Conservation (phyloP, 352 stramenopile genomes). For the Thalassiosira exigua region DNA sequence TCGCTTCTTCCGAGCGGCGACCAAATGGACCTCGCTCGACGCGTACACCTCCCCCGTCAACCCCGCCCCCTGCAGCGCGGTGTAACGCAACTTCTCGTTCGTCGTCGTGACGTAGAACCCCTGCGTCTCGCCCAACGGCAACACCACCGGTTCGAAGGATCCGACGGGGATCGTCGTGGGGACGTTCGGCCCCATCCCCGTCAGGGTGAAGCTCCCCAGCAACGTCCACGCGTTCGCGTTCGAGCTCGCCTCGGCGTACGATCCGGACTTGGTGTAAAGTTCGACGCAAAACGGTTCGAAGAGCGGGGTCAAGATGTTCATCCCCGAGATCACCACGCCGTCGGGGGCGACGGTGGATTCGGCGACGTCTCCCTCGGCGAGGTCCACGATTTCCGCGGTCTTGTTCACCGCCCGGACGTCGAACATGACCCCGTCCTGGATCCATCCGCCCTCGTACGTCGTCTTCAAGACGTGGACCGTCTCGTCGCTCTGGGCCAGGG, state of each 20-base stretch:
- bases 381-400: neutral
- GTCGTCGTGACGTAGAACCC: slow-evolving; percentile 47
- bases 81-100: slow-evolving; percentile 47
- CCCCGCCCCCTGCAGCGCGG: slow-evolving; percentile 13
- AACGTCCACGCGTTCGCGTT: slow-evolving; percentile 26
- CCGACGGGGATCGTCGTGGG: slow-evolving; percentile 39
- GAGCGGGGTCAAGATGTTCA: slow-evolving; percentile 35
- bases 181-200: slow-evolving; percentile 30
- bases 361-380: too few species aligned
- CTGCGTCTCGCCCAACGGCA: slow-evolving; percentile 6
- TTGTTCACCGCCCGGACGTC: slow-evolving; percentile 18
- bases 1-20: too few species aligned
- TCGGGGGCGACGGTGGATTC: too few species aligned
- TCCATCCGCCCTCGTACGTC: slow-evolving; percentile 44
- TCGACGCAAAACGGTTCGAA: slow-evolving; percentile 38
- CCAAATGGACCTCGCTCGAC: neutral
- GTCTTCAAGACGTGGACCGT: slow-evolving; percentile 18
- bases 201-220: slow-evolving; percentile 31
- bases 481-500: slow-evolving; percentile 2
- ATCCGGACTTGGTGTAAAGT: slow-evolving; percentile 36
- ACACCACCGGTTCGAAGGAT: slow-evolving; percentile 20
- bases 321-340: slow-evolving; percentile 30
- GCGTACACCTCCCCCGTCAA: slow-evolving; percentile 25
- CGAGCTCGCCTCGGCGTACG: slow-evolving; percentile 19
- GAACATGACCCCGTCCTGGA: slow-evolving; percentile 54